Percentiles rank a stretch among this genome's conserved stretches.
Evolutionary conservation across 202 grass and related monocot species (phyloP).

Genomic region (Brachypodium distachyon): DNA sequence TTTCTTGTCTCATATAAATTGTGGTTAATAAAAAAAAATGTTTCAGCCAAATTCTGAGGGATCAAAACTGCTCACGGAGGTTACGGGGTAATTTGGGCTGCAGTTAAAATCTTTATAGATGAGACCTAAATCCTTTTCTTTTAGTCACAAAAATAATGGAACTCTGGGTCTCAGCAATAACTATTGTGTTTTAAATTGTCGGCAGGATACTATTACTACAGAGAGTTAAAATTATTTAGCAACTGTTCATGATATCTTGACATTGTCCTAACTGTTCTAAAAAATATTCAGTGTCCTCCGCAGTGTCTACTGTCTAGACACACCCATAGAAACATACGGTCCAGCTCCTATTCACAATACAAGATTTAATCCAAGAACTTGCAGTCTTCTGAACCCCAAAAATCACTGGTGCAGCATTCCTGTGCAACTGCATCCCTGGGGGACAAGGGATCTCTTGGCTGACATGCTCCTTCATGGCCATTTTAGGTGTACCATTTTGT

Average conservation of each 20-base stretch:
- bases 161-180: not conserved
- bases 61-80: not conserved
- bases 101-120: not conserved
- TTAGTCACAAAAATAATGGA: not conserved
- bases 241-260: not conserved
- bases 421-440: not conserved
- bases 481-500: not conserved
- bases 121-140: not conserved
- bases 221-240: not conserved
- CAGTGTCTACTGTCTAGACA: not conserved
- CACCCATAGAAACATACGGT: not conserved
- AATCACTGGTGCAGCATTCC: not conserved
- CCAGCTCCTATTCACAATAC: not conserved
- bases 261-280: not conserved
- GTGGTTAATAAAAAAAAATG: not conserved
- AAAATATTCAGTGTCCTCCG: not conserved
- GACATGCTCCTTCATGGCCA: not conserved
- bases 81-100: not conserved
- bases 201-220: not conserved
- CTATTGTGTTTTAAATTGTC: not conserved
- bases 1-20: not conserved
- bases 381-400: not conserved
- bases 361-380: not conserved
- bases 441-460: not conserved
- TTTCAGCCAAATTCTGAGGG: not conserved